Evolutionary conservation across 78 protist genomes (phyloP), one percentile per base, ranked within the genome.

Genomic region (Speleostelium caveatum): DNA sequence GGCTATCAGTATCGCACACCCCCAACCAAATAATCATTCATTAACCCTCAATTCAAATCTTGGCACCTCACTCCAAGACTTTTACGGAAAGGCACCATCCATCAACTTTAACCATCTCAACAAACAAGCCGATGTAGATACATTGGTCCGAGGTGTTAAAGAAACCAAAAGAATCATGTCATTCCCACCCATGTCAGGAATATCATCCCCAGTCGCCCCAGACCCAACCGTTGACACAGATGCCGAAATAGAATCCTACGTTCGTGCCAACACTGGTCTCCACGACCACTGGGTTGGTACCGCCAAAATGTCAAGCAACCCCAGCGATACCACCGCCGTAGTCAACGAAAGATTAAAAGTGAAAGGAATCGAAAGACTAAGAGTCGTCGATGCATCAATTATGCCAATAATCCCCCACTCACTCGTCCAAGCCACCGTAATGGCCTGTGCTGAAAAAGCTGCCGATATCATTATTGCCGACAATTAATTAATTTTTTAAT

Each of bases 211-310:
- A 59, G 59, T 83, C 5, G 21, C 26, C 14, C 53, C 53, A 14
- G 75, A 41, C 26, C 41, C 77, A 1, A 42, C 53, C 24, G 58
- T 69, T n/a, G 21, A 1, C 4, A 39, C 69, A 24, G 72, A 71
- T n/a, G 4, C 22, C 35, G 83, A 86, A 26, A 22, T 86, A 28
- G 68, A 26, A 56, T 35, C 26, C 28, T 86, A 22, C 22, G 80
- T 86, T 14, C 39, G 41, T 39, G n/a, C 24, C 1, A 62, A 53
- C 38, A 42, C 71, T 0, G 53, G 39, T 7, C 71, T 73, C 2
- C 86, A 76, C 16, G 78, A 86, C 17, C 86, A 86, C 41, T 86
- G 93, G 87, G 39, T 32, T 30, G 86, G 93, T 2, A 86, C 93
- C 35, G 71, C 71, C 28, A 86, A 75, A 55, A 86, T 86, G 80